phyloP scores from a whole-genome alignment of 148 eudicot species.

The Vaccinium myrtillus region DNA sequence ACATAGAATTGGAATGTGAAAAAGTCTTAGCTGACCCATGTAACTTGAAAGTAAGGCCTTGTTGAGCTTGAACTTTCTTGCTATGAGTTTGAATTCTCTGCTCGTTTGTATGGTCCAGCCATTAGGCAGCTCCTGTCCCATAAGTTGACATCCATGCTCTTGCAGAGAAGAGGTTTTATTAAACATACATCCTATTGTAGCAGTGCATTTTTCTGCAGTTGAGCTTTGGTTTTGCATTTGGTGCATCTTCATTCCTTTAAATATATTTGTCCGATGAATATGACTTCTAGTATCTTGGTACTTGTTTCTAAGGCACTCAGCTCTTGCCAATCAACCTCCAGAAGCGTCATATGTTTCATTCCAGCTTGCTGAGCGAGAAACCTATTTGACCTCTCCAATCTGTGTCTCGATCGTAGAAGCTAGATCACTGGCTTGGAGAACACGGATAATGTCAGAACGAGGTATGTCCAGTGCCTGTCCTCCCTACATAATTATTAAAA shows the following conservation, averaged over 20 bases:
- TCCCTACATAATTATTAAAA: neutral
- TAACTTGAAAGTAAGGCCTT: neutral
- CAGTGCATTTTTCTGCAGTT: constrained; percentile 5
- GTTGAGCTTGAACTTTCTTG: neutral
- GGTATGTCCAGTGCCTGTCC: constrained; percentile 38
- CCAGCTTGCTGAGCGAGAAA: constrained; percentile 57
- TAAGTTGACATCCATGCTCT: neutral
- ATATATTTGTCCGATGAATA: neutral
- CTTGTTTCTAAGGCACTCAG: constrained; percentile 53
- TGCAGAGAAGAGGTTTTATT: neutral
- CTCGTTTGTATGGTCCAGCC: neutral
- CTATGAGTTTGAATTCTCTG: neutral
- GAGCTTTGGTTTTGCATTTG: constrained; percentile 4
- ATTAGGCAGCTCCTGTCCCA: neutral
- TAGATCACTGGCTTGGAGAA: constrained; percentile 82
- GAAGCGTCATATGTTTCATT: constrained; percentile 56
- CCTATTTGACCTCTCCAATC: constrained; percentile 64
- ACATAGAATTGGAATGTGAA: neutral
- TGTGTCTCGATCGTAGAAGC: constrained; percentile 55
- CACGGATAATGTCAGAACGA: constrained; percentile 66
- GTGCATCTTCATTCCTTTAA: neutral
- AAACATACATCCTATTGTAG: neutral
- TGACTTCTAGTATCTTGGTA: constrained; percentile 13
- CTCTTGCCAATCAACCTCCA: constrained; percentile 47
- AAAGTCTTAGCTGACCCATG: neutral